phyloP scores from a whole-genome alignment of 345 rosid species.

The Rubroshorea leprosula region DNA sequence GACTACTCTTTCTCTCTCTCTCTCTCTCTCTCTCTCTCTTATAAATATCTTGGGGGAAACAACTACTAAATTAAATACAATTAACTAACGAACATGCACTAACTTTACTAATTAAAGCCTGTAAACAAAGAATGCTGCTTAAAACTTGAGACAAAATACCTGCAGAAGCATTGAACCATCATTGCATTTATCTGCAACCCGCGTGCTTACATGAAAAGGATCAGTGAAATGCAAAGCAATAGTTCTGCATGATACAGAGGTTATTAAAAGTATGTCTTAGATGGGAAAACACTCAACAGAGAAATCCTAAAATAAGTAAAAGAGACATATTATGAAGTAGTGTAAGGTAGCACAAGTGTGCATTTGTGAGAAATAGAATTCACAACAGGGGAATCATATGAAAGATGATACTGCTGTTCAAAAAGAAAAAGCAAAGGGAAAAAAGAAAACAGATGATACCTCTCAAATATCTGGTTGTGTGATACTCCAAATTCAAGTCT shows the following conservation, averaged over 20 bases:
- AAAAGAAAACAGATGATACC: constrained; percentile 30
- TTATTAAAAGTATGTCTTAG: constrained; percentile 15
- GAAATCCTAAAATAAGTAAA: constrained; percentile 1
- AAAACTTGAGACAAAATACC: constrained; percentile 38
- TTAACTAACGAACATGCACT: background rate
- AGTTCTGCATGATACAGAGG: constrained; percentile 46
- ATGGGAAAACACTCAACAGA: background rate
- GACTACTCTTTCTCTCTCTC: no score
- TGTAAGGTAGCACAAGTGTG: background rate
- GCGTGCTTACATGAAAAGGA: constrained; percentile 83
- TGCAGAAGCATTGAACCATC: constrained; percentile 79
- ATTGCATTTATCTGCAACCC: constrained; percentile 74
- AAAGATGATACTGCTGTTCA: constrained; percentile 30
- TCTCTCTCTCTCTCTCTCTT: no score
- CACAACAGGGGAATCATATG: background rate
- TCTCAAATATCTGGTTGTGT: constrained; percentile 88
- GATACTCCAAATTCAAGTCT: constrained; percentile 90
- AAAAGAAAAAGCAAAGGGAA: no score
- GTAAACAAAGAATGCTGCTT: background rate
- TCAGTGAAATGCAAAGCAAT: constrained; percentile 92
- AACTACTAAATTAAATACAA: background rate
- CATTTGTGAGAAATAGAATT: constrained; percentile 5
- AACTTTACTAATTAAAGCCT: background rate
- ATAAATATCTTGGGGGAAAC: no score
- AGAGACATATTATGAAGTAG: background rate